Base-by-base conservation (phyloP, 345 rosid species). In the Physaria fendleri region DNA sequence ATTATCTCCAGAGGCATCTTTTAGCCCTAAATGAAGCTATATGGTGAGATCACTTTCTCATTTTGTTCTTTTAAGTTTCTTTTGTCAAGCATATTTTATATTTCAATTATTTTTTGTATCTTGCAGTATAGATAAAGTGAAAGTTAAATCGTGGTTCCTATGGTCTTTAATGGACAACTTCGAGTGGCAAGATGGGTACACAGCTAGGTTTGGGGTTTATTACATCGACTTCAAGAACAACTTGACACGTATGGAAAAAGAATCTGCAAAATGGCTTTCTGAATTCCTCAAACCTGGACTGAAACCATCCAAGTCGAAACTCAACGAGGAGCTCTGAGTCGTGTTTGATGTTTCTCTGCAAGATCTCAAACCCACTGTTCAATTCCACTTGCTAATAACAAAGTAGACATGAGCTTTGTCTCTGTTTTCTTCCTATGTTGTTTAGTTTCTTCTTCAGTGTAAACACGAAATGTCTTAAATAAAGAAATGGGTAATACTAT, bases 161-260 rank as follows among this genome's bases (percentile, higher is more conserved):
- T 70, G 74, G 64, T 70, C 74, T 4, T 47, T 70, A 18, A 47
- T 63, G 69, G 74, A 69, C 40, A 69, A 69, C 32, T 69, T 69
- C 12, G 74, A 69, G 46, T 69, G 74, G 74, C 68, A 62, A 62
- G 69, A 70, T 1, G 74, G 74, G 30, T 70, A 70, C 64, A 62
- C 52, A 4, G 74, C 69, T 23, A 70, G 74, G 64, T 70, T 70
- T 25, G 74, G 74, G 3, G 0, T 69, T 21, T 69, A 61, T 43
- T 61, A 52, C 43, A 45, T 61, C 9, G 73, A 69, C 56, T 69
- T 54, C 63, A 18, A 62, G 21, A 62, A 62, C 32, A 62, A 62
- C 50, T 55, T 69, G 63, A 69, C 74, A 22, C 74, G 74, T 46
- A 15, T 61, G 0, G 44, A 37, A 51, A 69, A 69, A 55, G 74